phyloP scores from a whole-genome alignment of 202 grass and related monocot species.

The Setaria viridis region DNA sequence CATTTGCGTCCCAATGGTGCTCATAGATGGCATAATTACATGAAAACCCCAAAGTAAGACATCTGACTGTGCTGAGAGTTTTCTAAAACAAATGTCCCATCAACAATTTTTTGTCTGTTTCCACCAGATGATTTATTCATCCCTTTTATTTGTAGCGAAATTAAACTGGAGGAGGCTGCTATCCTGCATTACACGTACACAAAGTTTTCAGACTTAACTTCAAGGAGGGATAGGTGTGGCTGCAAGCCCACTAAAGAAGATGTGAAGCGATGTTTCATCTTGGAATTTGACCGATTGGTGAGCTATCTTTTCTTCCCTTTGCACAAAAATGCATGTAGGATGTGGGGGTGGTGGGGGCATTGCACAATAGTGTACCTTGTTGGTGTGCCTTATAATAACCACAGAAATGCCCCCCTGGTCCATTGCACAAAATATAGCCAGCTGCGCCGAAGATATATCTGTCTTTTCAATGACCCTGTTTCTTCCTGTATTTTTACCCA shows the following conservation, averaged over 20 bases:
- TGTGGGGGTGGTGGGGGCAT: neutral
- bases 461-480: neutral
- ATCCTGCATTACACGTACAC: constrained; percentile 97
- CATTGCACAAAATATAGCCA: neutral
- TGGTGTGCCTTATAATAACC: neutral
- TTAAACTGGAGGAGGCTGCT: constrained; percentile 95
- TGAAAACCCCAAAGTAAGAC: constrained; percentile 94
- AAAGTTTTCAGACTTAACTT: constrained; percentile 94
- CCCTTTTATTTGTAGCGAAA: constrained; percentile 39
- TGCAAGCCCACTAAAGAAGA: constrained; percentile 99
- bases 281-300: constrained; percentile 95
- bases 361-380: neutral
- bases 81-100: neutral
- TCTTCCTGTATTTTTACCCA: neutral
- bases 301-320: constrained; percentile 39
- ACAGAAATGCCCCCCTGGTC: neutral
- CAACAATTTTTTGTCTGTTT: constrained; percentile 8
- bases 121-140: constrained; percentile 10
- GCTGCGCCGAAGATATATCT: neutral
- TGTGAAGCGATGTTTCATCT: constrained; percentile 97
- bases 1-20: constrained; percentile 94
- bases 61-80: constrained; percentile 13
- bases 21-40: constrained; percentile 99
- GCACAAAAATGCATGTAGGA: neutral
- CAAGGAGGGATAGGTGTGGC: constrained; percentile 90